These are phyloP conservation scores for Ustilago hordei DNA, from an alignment of 1,284 basidiomycete species.

Conservation along the genomic window DNA sequence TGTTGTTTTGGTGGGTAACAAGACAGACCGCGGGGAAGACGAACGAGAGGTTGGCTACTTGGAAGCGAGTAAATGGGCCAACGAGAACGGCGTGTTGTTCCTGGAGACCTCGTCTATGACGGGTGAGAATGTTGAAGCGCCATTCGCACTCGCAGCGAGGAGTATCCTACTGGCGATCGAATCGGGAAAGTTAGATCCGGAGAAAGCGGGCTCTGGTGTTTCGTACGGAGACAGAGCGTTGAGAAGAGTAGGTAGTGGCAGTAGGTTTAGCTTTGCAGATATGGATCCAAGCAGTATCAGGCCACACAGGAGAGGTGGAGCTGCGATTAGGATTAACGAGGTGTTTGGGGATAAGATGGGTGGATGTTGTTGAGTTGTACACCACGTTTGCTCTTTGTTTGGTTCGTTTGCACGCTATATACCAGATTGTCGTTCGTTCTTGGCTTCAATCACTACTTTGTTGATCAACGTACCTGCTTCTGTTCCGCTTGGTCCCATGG, in stretches of 20 bases:
- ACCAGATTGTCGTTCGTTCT: constrained; percentile 21
- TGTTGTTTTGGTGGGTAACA: constrained; percentile 92
- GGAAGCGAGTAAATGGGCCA: constrained; percentile 93
- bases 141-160: constrained; percentile 89
- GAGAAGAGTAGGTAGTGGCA: constrained; percentile 73
- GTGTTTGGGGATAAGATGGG: constrained; percentile 39
- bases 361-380: constrained; percentile 42
- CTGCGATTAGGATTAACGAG: constrained; percentile 45
- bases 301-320: constrained; percentile 19
- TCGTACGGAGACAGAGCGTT: constrained; percentile 87
- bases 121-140: constrained; percentile 92
- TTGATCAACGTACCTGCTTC: background rate
- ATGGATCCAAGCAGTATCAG: constrained; percentile 42
- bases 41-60: constrained; percentile 92
- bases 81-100: constrained; percentile 82
- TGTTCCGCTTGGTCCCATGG: background rate
- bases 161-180: constrained; percentile 94
- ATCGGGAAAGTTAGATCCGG: constrained; percentile 88
- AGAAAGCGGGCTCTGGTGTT: constrained; percentile 91
- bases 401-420: constrained; percentile 15
- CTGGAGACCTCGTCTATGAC: constrained; percentile 91
- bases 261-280: constrained; percentile 55
- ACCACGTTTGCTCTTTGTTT: background rate
- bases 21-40: constrained; percentile 86
- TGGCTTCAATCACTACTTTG: constrained; percentile 21